Evolutionary conservation across 2,329 filamentous ascomycete genomes (phyloP).

Genomic region (Xylaria sp.): DNA sequence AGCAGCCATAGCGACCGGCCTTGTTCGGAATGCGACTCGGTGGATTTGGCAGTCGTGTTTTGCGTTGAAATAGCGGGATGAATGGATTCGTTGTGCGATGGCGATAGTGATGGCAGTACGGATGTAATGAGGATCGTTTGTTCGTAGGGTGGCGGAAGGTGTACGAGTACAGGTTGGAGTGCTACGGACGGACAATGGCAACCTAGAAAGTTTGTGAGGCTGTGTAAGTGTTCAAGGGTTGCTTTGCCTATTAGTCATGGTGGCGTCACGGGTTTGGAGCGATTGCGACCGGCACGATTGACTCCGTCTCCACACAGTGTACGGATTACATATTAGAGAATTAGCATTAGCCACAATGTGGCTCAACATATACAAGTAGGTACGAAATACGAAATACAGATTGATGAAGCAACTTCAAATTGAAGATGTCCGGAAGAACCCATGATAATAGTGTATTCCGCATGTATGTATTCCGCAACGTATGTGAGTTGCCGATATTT

Average conservation of each 20-base stretch:
- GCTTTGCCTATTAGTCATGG: background rate
- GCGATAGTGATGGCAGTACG: background rate
- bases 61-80: background rate
- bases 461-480: too few relatives aligned
- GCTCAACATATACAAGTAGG: background rate
- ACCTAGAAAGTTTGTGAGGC: constrained; percentile 1
- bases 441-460: too few relatives aligned
- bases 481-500: too few relatives aligned
- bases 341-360: constrained; percentile 7
- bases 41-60: background rate
- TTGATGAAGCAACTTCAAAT: background rate
- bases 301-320: background rate
- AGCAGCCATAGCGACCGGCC: constrained; percentile 53
- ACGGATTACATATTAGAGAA: too few relatives aligned
- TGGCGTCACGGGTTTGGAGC: constrained; percentile 12
- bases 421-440: too few relatives aligned
- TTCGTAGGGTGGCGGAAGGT: background rate
- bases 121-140: constrained; percentile 7
- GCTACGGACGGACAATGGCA: background rate
- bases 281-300: background rate
- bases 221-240: constrained; percentile 1
- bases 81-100: background rate
- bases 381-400: too few relatives aligned
- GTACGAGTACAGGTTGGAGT: constrained; percentile 1
- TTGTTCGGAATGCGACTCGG: constrained; percentile 1